phyloP scores from a whole-genome alignment of 176 grass and related monocot genomes.

The Carex pumila region DNA sequence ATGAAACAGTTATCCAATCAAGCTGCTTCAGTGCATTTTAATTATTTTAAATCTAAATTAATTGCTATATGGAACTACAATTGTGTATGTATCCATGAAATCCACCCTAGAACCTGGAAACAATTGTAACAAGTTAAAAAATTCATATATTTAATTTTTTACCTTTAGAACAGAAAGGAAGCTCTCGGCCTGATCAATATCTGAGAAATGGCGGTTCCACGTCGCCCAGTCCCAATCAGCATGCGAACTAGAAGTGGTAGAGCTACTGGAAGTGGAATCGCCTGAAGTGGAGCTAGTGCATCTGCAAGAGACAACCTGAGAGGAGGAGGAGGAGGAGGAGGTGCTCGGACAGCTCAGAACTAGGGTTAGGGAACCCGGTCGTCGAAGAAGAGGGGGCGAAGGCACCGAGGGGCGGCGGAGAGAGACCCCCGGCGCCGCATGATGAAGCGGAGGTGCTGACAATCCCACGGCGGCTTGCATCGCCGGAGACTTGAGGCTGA shows the following conservation, averaged over 20 bases:
- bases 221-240: constrained; percentile 69
- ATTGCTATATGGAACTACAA: neutral
- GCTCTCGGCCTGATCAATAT: constrained; percentile 78
- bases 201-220: constrained; percentile 81
- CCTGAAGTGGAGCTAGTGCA: neutral
- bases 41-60: neutral
- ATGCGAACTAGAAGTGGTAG: neutral
- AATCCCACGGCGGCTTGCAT: constrained; percentile 25
- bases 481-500: neutral
- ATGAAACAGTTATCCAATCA: neutral
- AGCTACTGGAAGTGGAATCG: neutral
- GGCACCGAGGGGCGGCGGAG: neutral
- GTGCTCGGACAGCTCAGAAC: neutral
- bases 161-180: constrained; percentile 73
- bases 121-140: no score
- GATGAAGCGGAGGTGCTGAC: neutral
- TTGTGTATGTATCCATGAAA: no score
- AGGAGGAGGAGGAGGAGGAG: neutral
- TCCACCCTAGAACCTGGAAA: no score
- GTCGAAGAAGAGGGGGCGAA: constrained; percentile 25
- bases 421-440: neutral
- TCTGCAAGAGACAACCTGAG: constrained; percentile 20
- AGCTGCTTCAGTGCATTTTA: neutral
- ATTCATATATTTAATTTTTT: neutral
- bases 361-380: neutral